These are phyloP conservation scores for Phytophthora agathidicida DNA, from an alignment of 352 stramenopile genomes.

Conservation along the genomic window DNA sequence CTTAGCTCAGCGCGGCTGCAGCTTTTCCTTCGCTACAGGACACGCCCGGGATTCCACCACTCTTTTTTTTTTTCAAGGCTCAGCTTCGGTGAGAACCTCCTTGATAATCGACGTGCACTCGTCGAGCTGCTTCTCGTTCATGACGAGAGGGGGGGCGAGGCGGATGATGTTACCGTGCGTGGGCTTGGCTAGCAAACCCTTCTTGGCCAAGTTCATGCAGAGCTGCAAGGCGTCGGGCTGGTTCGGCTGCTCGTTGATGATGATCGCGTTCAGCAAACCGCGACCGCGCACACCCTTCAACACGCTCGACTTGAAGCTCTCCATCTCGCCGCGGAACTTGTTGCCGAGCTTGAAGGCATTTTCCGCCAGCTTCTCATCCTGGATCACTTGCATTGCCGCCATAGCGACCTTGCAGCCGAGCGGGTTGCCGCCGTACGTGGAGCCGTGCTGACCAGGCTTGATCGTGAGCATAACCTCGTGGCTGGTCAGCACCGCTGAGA, in stretches of 20 bases:
- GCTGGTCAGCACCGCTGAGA: slow-evolving; percentile 96
- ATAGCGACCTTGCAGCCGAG: slow-evolving; percentile 97
- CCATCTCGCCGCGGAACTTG: slow-evolving; percentile 92
- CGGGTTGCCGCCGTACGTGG: slow-evolving; percentile 97
- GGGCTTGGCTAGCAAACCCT: slow-evolving; percentile 98
- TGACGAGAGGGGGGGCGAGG: slow-evolving; percentile 96
- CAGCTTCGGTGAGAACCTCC: slow-evolving; percentile 66
- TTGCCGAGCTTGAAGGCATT: slow-evolving; percentile 95
- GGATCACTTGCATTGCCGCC: slow-evolving; percentile 92
- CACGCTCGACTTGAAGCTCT: slow-evolving; percentile 66
- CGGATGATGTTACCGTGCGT: slow-evolving; percentile 99
- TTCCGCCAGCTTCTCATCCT: slow-evolving; percentile 96
- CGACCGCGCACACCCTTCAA: slow-evolving; percentile 92
- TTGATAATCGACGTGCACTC: slow-evolving; percentile 91
- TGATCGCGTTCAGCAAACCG: slow-evolving; percentile 98
- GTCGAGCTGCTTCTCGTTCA: slow-evolving; percentile 94
- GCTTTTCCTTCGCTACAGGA: slow-evolving; percentile 14
- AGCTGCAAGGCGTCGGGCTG: slow-evolving; percentile 94
- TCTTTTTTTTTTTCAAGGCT: slow-evolving; percentile 51
- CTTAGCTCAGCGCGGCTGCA: slow-evolving; percentile 2
- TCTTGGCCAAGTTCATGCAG: slow-evolving; percentile 95
- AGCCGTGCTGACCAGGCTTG: slow-evolving; percentile 97
- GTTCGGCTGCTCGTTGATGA: slow-evolving; percentile 93
- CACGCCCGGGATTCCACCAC: background rate
- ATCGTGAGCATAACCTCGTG: slow-evolving; percentile 99